phyloP scores from a whole-genome alignment of 108 stramenopile genomes.

The Cyclostephanos tholiformis region DNA sequence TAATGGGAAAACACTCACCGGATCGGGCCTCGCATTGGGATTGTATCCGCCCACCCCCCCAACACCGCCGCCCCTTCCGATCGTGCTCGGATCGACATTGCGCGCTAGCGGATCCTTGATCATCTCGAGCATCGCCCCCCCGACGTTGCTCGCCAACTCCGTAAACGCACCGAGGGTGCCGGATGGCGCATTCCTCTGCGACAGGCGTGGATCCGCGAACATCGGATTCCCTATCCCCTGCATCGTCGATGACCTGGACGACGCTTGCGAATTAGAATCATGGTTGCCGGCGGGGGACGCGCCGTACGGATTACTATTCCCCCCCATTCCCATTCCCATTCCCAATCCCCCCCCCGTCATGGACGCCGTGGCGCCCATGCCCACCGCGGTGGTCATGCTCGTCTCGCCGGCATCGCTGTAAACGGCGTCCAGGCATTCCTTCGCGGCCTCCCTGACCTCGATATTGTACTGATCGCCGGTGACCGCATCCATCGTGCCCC shows the following conservation, averaged over 20 bases:
- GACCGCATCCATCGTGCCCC: slow-evolving; percentile 93
- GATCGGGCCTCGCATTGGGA: slow-evolving; percentile 54
- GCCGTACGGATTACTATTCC: slow-evolving; percentile 9
- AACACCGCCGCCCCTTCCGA: background rate
- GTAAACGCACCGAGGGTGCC: slow-evolving; percentile 34
- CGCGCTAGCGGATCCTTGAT: slow-evolving; percentile 89
- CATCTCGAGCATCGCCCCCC: slow-evolving; percentile 75
- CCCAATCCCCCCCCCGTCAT: slow-evolving; percentile 11
- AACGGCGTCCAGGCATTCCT: slow-evolving; percentile 94
- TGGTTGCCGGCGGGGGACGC: no score
- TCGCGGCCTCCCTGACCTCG: slow-evolving; percentile 89
- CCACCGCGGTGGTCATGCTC: background rate
- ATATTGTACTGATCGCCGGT: slow-evolving; percentile 93
- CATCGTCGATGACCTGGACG: slow-evolving; percentile 52
- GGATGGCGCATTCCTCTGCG: slow-evolving; percentile 16
- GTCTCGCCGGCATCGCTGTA: slow-evolving; percentile 70
- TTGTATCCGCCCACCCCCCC: slow-evolving; percentile 45
- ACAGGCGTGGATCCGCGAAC: slow-evolving; percentile 81
- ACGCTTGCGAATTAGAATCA: no score
- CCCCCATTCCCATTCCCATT: slow-evolving; percentile 21
- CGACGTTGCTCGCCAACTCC: slow-evolving; percentile 59
- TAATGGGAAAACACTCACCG: slow-evolving; percentile 47
- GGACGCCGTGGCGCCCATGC: background rate
- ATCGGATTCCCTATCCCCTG: slow-evolving; percentile 92
- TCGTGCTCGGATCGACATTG: slow-evolving; percentile 28